Percentiles rank a stretch among this genome's conserved stretches.
phyloP scores from a whole-genome alignment of 164 flowering plant genomes.

The Magnolia kwangsiensis region DNA sequence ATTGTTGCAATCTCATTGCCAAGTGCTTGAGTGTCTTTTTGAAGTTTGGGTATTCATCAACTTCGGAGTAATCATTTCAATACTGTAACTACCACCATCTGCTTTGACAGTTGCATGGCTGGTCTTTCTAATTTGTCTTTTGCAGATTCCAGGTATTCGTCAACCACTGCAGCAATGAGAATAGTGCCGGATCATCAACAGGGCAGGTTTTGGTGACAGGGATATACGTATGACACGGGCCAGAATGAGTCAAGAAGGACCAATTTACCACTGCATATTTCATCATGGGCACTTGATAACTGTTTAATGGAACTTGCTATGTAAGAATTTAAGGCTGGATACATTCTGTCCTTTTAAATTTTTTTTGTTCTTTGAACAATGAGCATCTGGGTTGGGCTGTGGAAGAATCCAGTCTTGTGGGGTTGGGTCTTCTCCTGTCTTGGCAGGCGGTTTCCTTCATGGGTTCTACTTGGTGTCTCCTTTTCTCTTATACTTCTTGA shows the following conservation, averaged over 20 bases:
- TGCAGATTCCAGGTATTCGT: conserved; percentile 13
- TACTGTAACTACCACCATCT: background rate
- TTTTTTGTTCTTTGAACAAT: background rate
- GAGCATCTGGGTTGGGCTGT: too few species aligned
- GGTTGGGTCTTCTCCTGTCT: too few species aligned
- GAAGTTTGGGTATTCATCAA: too few species aligned
- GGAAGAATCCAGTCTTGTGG: too few species aligned
- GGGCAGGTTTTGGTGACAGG: background rate
- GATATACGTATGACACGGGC: too few species aligned
- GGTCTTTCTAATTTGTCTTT: background rate
- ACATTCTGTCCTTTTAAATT: background rate
- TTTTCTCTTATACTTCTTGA: too few species aligned
- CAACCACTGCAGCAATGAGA: conserved; percentile 6
- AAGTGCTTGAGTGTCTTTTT: background rate
- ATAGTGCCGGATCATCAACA: background rate
- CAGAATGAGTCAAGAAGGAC: too few species aligned
- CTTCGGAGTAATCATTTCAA: background rate
- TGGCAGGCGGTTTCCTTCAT: too few species aligned
- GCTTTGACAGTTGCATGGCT: background rate
- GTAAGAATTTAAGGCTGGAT: background rate
- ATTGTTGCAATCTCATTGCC: background rate
- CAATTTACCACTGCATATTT: background rate
- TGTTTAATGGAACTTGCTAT: background rate
- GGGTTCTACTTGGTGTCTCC: too few species aligned
- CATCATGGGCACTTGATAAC: background rate